Conservation (phyloP, 768 basidiomycete species). For the Suillus subalutaceus region DNA sequence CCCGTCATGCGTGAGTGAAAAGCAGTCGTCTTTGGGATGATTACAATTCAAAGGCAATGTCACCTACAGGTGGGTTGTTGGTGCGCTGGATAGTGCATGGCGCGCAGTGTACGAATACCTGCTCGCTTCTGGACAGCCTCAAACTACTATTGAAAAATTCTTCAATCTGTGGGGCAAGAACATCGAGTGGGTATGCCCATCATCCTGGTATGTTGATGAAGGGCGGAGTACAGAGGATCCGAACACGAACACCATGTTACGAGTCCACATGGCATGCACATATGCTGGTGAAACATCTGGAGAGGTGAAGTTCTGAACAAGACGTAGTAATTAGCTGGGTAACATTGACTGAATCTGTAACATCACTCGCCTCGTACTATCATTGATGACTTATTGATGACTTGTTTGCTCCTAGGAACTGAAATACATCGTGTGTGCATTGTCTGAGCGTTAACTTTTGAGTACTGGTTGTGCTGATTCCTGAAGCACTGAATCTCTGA, state of each 20-base stretch:
- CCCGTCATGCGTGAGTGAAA: conserved; percentile 33
- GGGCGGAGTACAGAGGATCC: neutral
- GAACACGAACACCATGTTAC: neutral
- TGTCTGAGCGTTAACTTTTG: neutral
- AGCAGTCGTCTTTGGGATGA: neutral
- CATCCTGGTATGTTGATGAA: neutral
- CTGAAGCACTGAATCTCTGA: neutral
- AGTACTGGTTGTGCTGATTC: neutral
- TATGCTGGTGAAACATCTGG: conserved; percentile 3
- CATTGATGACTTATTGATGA: neutral
- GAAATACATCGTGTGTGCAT: neutral
- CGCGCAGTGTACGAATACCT: conserved; percentile 34
- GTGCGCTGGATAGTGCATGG: conserved; percentile 42
- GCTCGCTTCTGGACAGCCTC: conserved; percentile 15
- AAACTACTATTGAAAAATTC: conserved; percentile 20
- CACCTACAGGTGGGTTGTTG: conserved; percentile 39
- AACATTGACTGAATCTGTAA: neutral
- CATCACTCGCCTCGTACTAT: neutral
- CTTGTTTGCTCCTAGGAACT: neutral
- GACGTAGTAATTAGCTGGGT: neutral
- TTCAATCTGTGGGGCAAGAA: conserved; percentile 34
- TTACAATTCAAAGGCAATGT: neutral
- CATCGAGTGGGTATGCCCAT: conserved; percentile 27
- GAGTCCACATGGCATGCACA: conserved; percentile 4
- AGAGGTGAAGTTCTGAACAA: conserved; percentile 1